These are phyloP conservation scores for Chalciporus pseudorubinellus DNA, from an alignment of 768 basidiomycete species.

Conservation along the genomic window DNA sequence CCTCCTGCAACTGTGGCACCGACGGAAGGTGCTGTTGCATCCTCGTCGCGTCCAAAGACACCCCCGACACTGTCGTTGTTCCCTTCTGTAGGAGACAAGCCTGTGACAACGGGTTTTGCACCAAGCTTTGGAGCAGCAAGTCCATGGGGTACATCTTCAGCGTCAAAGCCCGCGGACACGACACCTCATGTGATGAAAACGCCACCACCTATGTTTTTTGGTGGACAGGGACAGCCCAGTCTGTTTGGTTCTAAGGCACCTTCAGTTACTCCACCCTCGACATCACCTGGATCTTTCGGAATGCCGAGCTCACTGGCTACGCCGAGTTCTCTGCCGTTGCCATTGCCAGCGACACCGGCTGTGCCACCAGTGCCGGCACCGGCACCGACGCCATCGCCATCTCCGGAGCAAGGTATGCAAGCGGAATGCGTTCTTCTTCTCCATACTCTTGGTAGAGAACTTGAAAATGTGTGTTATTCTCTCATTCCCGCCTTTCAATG, in stretches of 20 bases:
- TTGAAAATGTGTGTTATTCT: constrained; percentile 52
- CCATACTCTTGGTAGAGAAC: constrained; percentile 44
- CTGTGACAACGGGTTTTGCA: constrained; percentile 5
- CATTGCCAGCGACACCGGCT: not conserved
- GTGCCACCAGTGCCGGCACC: constrained; percentile 4
- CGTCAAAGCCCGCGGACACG: constrained; percentile 7
- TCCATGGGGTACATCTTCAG: constrained; percentile 5
- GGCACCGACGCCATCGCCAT: constrained; percentile 22
- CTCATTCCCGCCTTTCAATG: not conserved
- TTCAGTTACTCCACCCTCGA: not conserved
- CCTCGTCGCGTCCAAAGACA: constrained; percentile 41
- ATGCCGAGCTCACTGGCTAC: not conserved
- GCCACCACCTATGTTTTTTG: constrained; percentile 6
- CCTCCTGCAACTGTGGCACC: constrained; percentile 13
- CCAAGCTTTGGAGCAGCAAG: constrained; percentile 2
- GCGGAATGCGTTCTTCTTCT: constrained; percentile 57
- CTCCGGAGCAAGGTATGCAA: constrained; percentile 62
- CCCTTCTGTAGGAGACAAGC: constrained; percentile 14
- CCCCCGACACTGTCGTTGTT: constrained; percentile 42
- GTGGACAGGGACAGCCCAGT: constrained; percentile 13
- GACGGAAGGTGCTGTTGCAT: constrained; percentile 22
- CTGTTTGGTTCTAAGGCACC: constrained; percentile 3
- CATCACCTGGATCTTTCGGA: constrained; percentile 1
- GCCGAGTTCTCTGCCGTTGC: constrained; percentile 3
- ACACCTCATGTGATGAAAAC: not conserved